Evolutionary conservation across 1,139 yeast genomes (phyloP).

Genomic region (Suhomyces ambrosiae): DNA sequence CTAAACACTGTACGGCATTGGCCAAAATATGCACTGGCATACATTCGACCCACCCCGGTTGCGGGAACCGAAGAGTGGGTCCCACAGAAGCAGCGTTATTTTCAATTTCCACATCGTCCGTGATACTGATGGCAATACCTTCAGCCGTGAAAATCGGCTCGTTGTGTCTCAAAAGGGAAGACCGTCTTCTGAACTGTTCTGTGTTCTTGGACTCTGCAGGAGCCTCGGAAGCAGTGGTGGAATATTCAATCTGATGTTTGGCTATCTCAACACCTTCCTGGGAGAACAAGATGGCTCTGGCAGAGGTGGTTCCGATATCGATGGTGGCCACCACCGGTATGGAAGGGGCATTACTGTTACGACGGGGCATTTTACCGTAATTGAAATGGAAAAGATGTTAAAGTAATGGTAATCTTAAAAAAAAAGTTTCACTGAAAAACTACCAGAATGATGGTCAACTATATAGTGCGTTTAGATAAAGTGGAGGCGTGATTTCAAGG

Average conservation of each 20-base stretch:
- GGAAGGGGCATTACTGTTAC: slow-evolving; percentile 40
- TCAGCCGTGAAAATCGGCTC: slow-evolving; percentile 70
- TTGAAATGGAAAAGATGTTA: too few species aligned
- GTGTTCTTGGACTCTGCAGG: slow-evolving; percentile 48
- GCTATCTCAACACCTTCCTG: slow-evolving; percentile 76
- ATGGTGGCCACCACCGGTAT: slow-evolving; percentile 68
- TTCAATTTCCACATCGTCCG: slow-evolving; percentile 64
- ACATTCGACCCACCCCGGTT: slow-evolving; percentile 94
- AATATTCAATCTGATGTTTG: slow-evolving; percentile 85
- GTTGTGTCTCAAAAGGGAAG: slow-evolving; percentile 51
- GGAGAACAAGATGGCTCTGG: slow-evolving; percentile 84
- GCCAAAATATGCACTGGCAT: slow-evolving; percentile 84
- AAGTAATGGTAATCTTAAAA: too few species aligned
- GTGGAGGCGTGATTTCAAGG: slow-evolving; percentile 1
- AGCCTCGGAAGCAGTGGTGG: slow-evolving; percentile 67
- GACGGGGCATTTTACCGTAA: slow-evolving; percentile 40
- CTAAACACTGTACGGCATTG: slow-evolving; percentile 77
- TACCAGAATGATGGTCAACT: too few species aligned
- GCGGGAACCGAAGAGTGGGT: slow-evolving; percentile 72
- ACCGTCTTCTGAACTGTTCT: slow-evolving; percentile 55
- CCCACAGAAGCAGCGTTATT: slow-evolving; percentile 55
- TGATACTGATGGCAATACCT: slow-evolving; percentile 67
- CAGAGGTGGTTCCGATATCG: slow-evolving; percentile 93
- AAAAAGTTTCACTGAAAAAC: too few species aligned
- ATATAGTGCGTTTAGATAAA: slow-evolving; percentile 3